These are phyloP conservation scores for Penicillium sp. DNA, from an alignment of 2,329 filamentous ascomycete species.

Conservation along the genomic window DNA sequence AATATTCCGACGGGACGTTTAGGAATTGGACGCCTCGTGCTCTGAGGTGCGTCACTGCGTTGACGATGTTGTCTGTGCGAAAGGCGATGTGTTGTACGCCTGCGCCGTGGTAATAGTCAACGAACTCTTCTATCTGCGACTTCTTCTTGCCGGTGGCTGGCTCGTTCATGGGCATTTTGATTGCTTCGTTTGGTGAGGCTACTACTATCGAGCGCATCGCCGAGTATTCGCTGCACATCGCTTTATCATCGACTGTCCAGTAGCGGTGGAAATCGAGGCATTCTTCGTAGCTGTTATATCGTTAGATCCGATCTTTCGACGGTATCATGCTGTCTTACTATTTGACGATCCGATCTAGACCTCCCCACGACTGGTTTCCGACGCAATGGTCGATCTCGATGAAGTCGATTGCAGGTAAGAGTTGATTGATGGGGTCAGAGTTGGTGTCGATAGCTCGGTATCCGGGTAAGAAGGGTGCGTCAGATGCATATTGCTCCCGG, in stretches of 20 bases:
- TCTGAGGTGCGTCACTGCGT: conserved; percentile 64
- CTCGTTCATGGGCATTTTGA: conserved; percentile 98
- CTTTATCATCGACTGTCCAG: conserved; percentile 86
- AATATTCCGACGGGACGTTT: conserved; percentile 74
- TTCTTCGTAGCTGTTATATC: conserved; percentile 62
- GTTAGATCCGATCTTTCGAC: conserved; percentile 1
- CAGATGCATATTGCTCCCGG: conserved; percentile 57
- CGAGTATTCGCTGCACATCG: conserved; percentile 84
- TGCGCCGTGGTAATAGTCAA: conserved; percentile 77
- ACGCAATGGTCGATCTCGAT: conserved; percentile 87
- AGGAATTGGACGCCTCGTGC: conserved; percentile 84
- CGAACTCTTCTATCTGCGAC: conserved; percentile 79
- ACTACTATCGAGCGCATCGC: conserved; percentile 83
- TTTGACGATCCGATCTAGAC: conserved; percentile 59
- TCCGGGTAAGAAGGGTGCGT: conserved; percentile 67
- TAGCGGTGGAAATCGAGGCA: conserved; percentile 87
- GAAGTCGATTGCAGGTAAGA: conserved; percentile 61
- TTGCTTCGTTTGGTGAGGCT: conserved; percentile 70
- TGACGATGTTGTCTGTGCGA: conserved; percentile 70
- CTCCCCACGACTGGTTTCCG: conserved; percentile 87
- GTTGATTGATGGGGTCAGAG: conserved; percentile 41
- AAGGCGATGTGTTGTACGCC: conserved; percentile 90
- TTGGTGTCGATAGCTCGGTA: conserved; percentile 52
- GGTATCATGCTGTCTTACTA: conserved; percentile 41
- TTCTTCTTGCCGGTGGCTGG: conserved; percentile 78